These are phyloP conservation scores for Chlorella sp. DNA, from an alignment of 139 green algal species.

Conservation along the genomic window DNA sequence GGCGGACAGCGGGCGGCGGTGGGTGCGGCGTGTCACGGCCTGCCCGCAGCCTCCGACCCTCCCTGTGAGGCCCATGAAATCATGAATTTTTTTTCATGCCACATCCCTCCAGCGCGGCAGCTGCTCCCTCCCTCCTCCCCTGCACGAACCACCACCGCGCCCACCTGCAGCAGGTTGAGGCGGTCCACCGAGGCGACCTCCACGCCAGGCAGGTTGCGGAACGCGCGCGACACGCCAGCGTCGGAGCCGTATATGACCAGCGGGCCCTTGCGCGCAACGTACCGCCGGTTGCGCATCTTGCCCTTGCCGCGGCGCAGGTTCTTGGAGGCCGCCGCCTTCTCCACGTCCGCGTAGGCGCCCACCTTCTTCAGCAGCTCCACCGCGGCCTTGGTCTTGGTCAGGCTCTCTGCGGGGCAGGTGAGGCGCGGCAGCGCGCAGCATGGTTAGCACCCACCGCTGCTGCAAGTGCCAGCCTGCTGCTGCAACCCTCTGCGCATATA, in stretches of 20 bases:
- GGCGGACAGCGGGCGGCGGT: too few relatives aligned
- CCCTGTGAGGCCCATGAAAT: too few relatives aligned
- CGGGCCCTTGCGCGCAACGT: conserved; percentile 91
- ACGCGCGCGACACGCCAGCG: conserved; percentile 84
- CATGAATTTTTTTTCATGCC: too few relatives aligned
- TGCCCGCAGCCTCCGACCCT: too few relatives aligned
- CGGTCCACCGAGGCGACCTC: conserved; percentile 86
- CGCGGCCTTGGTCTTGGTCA: conserved; percentile 94
- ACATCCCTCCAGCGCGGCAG: too few relatives aligned
- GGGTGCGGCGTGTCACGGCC: too few relatives aligned
- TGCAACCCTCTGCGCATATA: too few relatives aligned
- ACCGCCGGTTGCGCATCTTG: conserved; percentile 98
- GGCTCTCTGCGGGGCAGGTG: conserved; percentile 55
- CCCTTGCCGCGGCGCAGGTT: conserved; percentile 85
- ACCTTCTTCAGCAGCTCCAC: conserved; percentile 88
- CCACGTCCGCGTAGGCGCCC: conserved; percentile 84
- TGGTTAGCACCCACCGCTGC: background rate
- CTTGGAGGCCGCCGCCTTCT: conserved; percentile 74
- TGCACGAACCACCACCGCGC: too few relatives aligned
- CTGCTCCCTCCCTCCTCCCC: too few relatives aligned
- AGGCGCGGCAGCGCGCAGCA: background rate
- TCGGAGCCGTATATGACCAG: conserved; percentile 93
- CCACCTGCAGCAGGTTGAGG: conserved; percentile 91
- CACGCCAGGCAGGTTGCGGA: conserved; percentile 96
- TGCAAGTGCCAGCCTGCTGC: too few relatives aligned